A percentile compares a stretch with the other conserved stretches of the same genome.
Evolutionary conservation across 257 asterid species (phyloP).

Genomic region (Solanum infundibuliforme): DNA sequence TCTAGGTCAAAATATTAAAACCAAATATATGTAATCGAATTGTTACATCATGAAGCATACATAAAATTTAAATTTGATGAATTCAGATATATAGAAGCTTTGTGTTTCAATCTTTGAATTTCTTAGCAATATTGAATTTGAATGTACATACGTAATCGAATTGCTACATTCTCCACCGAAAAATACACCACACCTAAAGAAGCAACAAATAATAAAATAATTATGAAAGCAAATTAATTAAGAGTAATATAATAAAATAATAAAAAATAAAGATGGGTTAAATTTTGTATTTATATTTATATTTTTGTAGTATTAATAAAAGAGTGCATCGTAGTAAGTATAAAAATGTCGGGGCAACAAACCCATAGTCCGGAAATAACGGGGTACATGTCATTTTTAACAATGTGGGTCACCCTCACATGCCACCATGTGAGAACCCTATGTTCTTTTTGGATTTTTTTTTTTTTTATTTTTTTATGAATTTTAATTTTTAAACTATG

Average conservation of each 20-base stretch:
- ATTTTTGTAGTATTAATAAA: neutral
- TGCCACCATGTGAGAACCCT: constrained; percentile 57
- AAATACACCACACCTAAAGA: neutral
- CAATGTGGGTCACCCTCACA: constrained; percentile 63
- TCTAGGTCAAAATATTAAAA: neutral
- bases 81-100: neutral
- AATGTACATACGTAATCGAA: too few species aligned
- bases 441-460: neutral
- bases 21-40: neutral
- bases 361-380: constrained; percentile 42
- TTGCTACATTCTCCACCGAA: neutral
- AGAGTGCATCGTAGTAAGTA: neutral
- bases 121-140: too few species aligned
- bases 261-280: too few species aligned
- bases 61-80: too few species aligned
- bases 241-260: neutral
- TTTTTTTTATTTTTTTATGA: too few species aligned
- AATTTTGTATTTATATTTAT: too few species aligned
- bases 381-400: constrained; percentile 57
- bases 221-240: neutral
- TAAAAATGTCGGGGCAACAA: constrained; percentile 11
- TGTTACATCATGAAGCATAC: too few species aligned
- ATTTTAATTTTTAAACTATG: neutral
- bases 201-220: neutral
- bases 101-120: neutral